These are phyloP conservation scores for Carex pumila DNA, from an alignment of 176 grass and related monocot species.

Conservation along the genomic window DNA sequence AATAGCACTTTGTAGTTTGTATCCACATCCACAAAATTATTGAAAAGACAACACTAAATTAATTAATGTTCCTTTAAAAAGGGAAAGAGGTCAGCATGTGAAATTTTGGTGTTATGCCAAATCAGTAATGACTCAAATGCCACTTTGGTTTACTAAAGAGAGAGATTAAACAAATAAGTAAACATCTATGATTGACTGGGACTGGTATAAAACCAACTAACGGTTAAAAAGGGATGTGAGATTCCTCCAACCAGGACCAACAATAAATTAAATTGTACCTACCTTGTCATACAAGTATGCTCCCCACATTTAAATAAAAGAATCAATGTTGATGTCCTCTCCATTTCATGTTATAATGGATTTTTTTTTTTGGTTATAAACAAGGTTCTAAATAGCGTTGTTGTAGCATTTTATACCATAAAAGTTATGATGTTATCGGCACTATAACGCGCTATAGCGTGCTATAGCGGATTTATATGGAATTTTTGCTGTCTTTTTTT, in stretches of 20 bases:
- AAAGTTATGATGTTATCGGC: too few species aligned
- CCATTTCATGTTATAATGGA: neutral
- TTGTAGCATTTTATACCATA: too few species aligned
- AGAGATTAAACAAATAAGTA: neutral
- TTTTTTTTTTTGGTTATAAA: too few species aligned
- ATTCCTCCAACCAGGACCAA: neutral
- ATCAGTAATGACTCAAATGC: constrained; percentile 2
- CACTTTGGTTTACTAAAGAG: neutral
- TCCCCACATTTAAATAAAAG: neutral
- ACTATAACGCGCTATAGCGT: too few species aligned
- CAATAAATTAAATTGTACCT: neutral
- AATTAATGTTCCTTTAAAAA: neutral
- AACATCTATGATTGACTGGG: neutral
- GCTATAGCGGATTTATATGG: too few species aligned
- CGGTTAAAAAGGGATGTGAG: neutral
- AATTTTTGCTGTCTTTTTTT: too few species aligned
- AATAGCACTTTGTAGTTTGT: too few species aligned
- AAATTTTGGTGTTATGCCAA: constrained; percentile 4
- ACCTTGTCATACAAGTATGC: constrained; percentile 6
- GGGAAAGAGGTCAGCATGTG: neutral
- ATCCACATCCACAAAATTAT: neutral
- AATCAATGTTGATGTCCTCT: neutral
- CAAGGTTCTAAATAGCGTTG: too few species aligned
- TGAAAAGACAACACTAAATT: neutral
- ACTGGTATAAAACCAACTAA: too few species aligned